phyloP scores from a whole-genome alignment of 2,329 filamentous ascomycete genomes.

The Paracamarosporium sp. region DNA sequence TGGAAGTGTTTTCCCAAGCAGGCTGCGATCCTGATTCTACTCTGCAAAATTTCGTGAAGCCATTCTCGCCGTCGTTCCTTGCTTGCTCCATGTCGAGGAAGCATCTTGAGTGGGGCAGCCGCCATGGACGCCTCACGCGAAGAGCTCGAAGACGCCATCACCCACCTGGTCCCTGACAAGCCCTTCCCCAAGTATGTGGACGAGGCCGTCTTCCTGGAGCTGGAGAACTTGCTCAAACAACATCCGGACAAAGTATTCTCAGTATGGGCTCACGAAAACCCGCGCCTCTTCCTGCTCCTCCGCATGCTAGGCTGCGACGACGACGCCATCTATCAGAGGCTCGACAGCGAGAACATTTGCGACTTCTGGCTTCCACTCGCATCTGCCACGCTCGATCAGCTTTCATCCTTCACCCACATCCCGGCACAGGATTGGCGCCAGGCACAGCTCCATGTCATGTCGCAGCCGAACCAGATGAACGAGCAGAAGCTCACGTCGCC shows the following conservation, averaged over 20 bases:
- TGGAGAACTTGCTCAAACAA: constrained; percentile 14
- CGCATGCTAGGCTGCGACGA: constrained; percentile 25
- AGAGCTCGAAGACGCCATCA: constrained; percentile 15
- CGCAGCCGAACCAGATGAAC: constrained; percentile 20
- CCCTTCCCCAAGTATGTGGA: constrained; percentile 23
- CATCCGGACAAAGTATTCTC: constrained; percentile 19
- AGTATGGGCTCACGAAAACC: constrained; percentile 18
- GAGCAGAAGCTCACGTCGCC: constrained; percentile 18
- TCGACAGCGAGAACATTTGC: constrained; percentile 18
- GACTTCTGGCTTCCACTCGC: constrained; percentile 23
- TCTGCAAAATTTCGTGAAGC: neutral
- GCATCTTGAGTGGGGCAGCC: neutral
- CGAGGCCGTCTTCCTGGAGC: constrained; percentile 25
- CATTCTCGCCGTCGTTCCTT: neutral
- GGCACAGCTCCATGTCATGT: constrained; percentile 21
- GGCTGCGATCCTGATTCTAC: neutral
- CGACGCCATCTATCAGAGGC: constrained; percentile 16
- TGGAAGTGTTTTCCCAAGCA: neutral
- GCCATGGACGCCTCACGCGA: constrained; percentile 10
- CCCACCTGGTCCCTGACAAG: constrained; percentile 17
- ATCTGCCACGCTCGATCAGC: constrained; percentile 8
- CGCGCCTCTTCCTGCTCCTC: constrained; percentile 24
- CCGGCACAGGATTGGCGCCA: constrained; percentile 11
- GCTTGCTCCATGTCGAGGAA: constrained; percentile 6
- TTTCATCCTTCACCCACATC: constrained; percentile 10